Base-by-base conservation (phyloP, 164 flowering plant genomes). In the Macadamia tetraphylla region DNA sequence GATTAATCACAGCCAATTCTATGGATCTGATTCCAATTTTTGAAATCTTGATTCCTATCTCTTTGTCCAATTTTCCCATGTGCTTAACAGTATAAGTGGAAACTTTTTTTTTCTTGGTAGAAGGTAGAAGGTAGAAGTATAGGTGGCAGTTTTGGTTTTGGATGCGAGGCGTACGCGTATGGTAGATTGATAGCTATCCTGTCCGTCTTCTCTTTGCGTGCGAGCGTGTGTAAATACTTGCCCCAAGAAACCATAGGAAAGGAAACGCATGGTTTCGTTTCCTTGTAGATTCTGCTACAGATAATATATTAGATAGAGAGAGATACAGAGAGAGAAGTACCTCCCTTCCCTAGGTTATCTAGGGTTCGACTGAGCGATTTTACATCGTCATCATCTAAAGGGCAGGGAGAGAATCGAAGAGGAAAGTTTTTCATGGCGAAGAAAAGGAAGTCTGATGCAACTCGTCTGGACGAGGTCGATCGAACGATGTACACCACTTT, bases 371-470 rank as follows among this genome's bases (percentile, higher is more conserved):
- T 40, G 31, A 51, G 58, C 10, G 52, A 35, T 35, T 23, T 2
- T 35, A 35, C 40, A 35, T 35, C 40, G 5, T 35, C 40, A 35
- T 35, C 40, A 2, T 35, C 40, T 5, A 35, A 35, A 35, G 5
- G 5, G 3, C 40, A 35, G 40, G 40, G 40, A 65, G 64, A 44
- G 46, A 35, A 65, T 53, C 57, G 6, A 29, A 29, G 44, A 31
- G 10, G 30, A 43, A 8, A 30, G 3, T 44, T 62, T 18, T 55
- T 32, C 29, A 87, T 91, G 97, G 86, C 78, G 74, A 91, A 91
- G 83, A 91, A 87, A 87, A 83, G 91, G 84, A 91, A 91, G 72
- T 86, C 97, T 10, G 82, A 69, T 1, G 92, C 91, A 29, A 77
- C 81, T 60, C 76, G 88, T 57, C 79, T 91, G 6, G 97, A 91